Base-by-base conservation (phyloP, 257 asterid species). In the Solanum lycopersicoides region DNA sequence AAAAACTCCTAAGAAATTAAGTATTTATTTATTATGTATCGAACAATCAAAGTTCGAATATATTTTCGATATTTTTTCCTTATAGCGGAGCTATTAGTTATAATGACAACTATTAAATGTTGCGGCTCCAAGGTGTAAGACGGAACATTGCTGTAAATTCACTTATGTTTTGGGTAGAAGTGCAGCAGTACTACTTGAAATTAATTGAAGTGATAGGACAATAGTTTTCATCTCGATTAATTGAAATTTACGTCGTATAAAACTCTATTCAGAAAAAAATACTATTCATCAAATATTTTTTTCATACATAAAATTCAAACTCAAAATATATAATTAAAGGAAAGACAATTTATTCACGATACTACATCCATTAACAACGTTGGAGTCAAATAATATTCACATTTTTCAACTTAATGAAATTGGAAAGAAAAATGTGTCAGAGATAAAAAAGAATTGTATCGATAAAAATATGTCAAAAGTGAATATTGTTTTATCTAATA, bases 271-370 rank as follows among this genome's bases (percentile, higher is more conserved):
- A 47, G 0, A 45, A 16, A 47, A 47, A 4, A 45, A 45, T 0
- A 13, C 1, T 47, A 47, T 47, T 0, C 14, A 14, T 47, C 2
- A 44, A 53, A 0, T 18, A 53, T 16, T 0, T 53, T 53, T 18
- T 53, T 0, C 30, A 53, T 53, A 53, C 2, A 18, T 0, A 16
- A 7, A 53, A 0, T 53, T 53, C 0, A 18, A 1, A 53, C 0
- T 53, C 1, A 1, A 53, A 0, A 53, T 53, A 16, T 2, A 6
- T 7, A 56, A 18, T 56, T 18, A 18, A 18, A 18, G 0, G 0
- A 53, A 0, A 2, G 0, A 18, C 2, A 18, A 18, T 0, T 18
- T 0, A 56, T 56, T 0, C 2, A 7, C 1, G 2, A 0, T 2
- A 53, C 63, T 2, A 53, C 23, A 6, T 53, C 0, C 11, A 18